These are phyloP conservation scores for Leccinum subfulvum DNA, from an alignment of 1,284 basidiomycete species.

Conservation along the genomic window DNA sequence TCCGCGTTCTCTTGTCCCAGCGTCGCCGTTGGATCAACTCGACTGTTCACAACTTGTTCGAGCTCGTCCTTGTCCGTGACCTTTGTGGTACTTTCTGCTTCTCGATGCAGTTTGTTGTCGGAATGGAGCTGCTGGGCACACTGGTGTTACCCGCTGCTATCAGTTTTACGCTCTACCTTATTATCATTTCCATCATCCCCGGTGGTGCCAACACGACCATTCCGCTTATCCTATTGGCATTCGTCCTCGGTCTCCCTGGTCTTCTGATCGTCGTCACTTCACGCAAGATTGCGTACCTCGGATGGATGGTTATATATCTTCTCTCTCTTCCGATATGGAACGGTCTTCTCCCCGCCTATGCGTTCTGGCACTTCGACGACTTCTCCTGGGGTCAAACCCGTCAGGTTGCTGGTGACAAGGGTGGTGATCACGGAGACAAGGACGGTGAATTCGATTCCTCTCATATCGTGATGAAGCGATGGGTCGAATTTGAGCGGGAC, in stretches of 20 bases:
- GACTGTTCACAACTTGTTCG: constrained; percentile 95
- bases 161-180: constrained; percentile 90
- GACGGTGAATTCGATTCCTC: constrained; percentile 95
- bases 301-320: constrained; percentile 97
- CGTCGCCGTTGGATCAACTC: constrained; percentile 99
- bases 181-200: constrained; percentile 84
- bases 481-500: constrained; percentile 98
- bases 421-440: constrained; percentile 80
- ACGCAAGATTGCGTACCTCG: constrained; percentile 89
- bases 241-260: constrained; percentile 95
- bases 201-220: constrained; percentile 81
- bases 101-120: constrained; percentile 97
- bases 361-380: constrained; percentile 99
- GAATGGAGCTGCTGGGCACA: constrained; percentile 97
- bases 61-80: constrained; percentile 91
- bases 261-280: constrained; percentile 93
- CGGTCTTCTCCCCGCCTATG: constrained; percentile 89
- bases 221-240: constrained; percentile 90
- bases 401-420: constrained; percentile 76
- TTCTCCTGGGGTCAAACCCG: constrained; percentile 99
- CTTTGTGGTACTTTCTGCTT: constrained; percentile 96
- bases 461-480: constrained; percentile 98
- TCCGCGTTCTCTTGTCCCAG: constrained; percentile 91
- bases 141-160: constrained; percentile 97
- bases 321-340: constrained; percentile 95